Evolutionary conservation across 352 stramenopile genomes (phyloP).

Genomic region (Pythium sukuiense): DNA sequence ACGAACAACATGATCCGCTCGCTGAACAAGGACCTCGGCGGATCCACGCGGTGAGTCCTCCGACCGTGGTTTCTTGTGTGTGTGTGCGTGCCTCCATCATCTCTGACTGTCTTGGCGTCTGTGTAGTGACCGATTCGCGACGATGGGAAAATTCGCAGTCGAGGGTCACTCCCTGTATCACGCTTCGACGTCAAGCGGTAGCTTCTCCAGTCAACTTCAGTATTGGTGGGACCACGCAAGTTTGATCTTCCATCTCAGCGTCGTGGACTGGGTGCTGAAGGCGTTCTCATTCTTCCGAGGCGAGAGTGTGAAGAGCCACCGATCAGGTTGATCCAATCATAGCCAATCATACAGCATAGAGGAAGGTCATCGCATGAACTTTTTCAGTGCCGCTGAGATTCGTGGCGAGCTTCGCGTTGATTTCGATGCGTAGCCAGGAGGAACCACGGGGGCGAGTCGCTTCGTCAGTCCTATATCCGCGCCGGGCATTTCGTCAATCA

Average conservation of each 20-base stretch:
- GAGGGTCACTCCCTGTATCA: conserved; percentile 59
- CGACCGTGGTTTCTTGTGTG: neutral
- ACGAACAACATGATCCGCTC: conserved; percentile 91
- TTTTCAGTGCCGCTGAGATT: conserved; percentile 26
- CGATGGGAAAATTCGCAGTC: conserved; percentile 76
- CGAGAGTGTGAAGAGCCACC: conserved; percentile 17
- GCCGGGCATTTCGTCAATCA: conserved; percentile 24
- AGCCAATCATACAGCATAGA: neutral
- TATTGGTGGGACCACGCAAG: conserved; percentile 76
- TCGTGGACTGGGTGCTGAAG: conserved; percentile 58
- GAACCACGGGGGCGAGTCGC: conserved; percentile 12
- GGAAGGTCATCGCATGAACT: conserved; percentile 24
- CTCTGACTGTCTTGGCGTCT: conserved; percentile 11
- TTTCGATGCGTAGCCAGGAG: conserved; percentile 16
- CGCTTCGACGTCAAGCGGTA: conserved; percentile 3
- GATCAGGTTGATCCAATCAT: conserved; percentile 21
- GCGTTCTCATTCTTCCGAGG: conserved; percentile 41
- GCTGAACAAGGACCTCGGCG: conserved; percentile 88
- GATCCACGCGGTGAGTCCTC: conserved; percentile 53
- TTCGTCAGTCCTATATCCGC: neutral
- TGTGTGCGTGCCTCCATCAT: neutral
- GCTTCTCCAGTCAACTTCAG: conserved; percentile 11
- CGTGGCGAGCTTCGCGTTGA: conserved; percentile 24
- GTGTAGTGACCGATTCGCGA: conserved; percentile 65
- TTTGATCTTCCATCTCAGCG: conserved; percentile 53